These are phyloP conservation scores for Naganishia liquefaciens DNA, from an alignment of 1,284 basidiomycete genomes.

Conservation along the genomic window DNA sequence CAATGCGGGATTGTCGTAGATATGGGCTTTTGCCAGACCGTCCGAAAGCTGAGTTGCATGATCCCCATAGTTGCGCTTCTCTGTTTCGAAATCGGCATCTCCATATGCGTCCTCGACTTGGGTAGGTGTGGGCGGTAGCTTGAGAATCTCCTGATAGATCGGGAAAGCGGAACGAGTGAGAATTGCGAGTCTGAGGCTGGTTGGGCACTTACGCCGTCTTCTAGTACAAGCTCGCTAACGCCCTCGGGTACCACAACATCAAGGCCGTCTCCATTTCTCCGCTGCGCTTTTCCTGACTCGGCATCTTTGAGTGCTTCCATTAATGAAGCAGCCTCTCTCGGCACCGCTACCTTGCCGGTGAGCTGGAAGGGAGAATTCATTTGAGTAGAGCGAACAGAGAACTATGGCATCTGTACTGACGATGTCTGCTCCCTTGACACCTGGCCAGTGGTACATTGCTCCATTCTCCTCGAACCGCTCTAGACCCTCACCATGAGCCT, in stretches of 20 bases:
- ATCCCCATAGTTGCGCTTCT: constrained; percentile 35
- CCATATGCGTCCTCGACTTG: constrained; percentile 49
- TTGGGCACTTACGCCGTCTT: constrained; percentile 46
- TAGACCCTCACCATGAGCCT: constrained; percentile 11
- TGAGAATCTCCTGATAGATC: constrained; percentile 51
- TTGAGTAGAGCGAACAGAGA: too few relatives aligned
- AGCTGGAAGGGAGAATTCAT: constrained; percentile 40
- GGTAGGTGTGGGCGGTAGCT: constrained; percentile 56
- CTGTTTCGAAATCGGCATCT: constrained; percentile 47
- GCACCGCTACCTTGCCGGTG: constrained; percentile 54
- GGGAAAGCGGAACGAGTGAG: not conserved
- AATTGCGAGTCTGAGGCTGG: constrained; percentile 35
- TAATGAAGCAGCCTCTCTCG: constrained; percentile 54
- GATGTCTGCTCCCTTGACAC: constrained; percentile 54
- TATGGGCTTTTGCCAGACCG: constrained; percentile 19
- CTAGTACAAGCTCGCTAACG: constrained; percentile 33
- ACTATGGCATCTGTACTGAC: constrained; percentile 36
- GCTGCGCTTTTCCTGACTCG: constrained; percentile 58
- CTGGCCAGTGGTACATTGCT: constrained; percentile 54
- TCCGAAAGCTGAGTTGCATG: constrained; percentile 26
- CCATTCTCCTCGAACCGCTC: constrained; percentile 54
- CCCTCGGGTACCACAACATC: constrained; percentile 35
- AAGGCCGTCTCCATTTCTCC: constrained; percentile 34
- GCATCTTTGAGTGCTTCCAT: constrained; percentile 57
- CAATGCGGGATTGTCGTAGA: constrained; percentile 18